Percentiles rank a stretch among this genome's conserved stretches.
Conservation (phyloP, 352 stramenopile genomes). For the Phytophthora ohioensis region DNA sequence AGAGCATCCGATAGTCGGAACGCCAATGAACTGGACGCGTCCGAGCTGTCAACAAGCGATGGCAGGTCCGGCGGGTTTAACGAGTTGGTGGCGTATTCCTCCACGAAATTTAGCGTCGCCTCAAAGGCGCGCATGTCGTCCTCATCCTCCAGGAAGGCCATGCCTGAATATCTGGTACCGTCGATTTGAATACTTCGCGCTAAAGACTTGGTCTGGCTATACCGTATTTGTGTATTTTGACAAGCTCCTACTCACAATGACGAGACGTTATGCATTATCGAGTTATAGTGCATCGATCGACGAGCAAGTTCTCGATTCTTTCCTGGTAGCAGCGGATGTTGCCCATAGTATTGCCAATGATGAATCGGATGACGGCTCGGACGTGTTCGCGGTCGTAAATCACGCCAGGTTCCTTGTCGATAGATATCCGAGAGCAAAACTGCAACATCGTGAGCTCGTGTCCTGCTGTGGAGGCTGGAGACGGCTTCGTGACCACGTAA, state of each 20-base stretch:
- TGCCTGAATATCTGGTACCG: not conserved
- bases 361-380: slow-evolving; percentile 45
- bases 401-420: slow-evolving; percentile 39
- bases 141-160: slow-evolving; percentile 27
- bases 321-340: slow-evolving; percentile 45
- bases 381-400: slow-evolving; percentile 26
- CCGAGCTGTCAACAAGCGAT: slow-evolving; percentile 11
- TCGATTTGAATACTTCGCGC: not conserved
- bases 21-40: slow-evolving; percentile 17
- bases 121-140: slow-evolving; percentile 29
- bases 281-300: slow-evolving; percentile 12
- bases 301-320: slow-evolving; percentile 50
- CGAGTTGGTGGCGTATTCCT: slow-evolving; percentile 21
- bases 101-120: slow-evolving; percentile 28
- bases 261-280: no score
- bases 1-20: slow-evolving; percentile 20
- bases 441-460: slow-evolving; percentile 53
- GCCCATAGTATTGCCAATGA: slow-evolving; percentile 37
- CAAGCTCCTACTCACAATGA: no score
- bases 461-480: slow-evolving; percentile 23
- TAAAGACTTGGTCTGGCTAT: no score
- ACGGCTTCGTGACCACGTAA: slow-evolving; percentile 47
- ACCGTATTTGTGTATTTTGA: no score
- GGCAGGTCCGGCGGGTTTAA: slow-evolving; percentile 6
- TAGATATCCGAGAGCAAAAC: slow-evolving; percentile 53